Percentiles rank a stretch among this genome's conserved stretches.
Conservation (phyloP, 2,329 filamentous ascomycete species). For the Arthroderma sp. region DNA sequence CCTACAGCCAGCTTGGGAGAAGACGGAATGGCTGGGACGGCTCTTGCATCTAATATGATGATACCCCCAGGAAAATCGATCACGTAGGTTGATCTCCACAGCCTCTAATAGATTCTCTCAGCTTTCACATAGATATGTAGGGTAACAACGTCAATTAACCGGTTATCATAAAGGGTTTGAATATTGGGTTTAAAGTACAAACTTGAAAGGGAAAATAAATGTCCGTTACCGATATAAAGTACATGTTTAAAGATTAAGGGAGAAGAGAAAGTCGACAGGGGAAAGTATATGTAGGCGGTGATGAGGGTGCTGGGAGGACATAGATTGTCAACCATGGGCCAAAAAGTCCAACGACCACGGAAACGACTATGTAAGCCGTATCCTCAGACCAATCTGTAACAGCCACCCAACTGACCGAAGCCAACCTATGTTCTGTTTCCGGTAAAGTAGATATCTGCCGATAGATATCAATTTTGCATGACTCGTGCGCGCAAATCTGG, state of each 20-base stretch:
- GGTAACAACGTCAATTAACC: background rate
- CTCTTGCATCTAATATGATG: too few species aligned
- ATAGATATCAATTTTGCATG: background rate
- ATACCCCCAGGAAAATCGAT: too few species aligned
- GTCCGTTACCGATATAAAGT: background rate
- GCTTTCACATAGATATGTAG: background rate
- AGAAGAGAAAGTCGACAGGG: background rate
- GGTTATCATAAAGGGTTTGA: background rate
- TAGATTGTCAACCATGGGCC: background rate
- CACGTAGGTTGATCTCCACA: too few species aligned
- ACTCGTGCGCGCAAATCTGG: background rate
- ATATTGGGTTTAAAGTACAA: background rate
- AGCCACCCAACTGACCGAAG: background rate
- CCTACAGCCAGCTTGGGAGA: too few species aligned
- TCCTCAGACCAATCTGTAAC: background rate
- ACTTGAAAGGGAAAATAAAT: background rate
- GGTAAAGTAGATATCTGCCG: background rate
- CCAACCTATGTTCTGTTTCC: background rate
- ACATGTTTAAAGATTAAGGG: background rate
- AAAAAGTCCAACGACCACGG: background rate
- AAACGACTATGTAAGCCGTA: background rate
- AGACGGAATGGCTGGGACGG: too few species aligned
- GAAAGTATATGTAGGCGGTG: background rate
- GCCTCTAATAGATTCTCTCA: background rate
- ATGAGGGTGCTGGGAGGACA: background rate